Conservation (phyloP, 2,329 filamentous ascomycete genomes). For the Sporothrix pallida region DNA sequence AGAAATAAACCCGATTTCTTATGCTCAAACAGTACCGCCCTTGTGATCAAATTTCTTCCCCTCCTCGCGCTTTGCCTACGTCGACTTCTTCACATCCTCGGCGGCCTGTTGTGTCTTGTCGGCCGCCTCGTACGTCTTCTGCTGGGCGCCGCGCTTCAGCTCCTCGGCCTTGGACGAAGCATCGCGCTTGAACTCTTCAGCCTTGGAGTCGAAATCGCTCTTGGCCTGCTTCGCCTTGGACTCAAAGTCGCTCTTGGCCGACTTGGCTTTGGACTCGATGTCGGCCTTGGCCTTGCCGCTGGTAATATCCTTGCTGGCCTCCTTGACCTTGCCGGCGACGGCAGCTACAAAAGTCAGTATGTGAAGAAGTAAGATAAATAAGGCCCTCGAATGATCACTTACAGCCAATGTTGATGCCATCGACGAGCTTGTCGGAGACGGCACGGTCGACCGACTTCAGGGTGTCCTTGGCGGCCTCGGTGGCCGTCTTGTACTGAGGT, state of each 20-base stretch:
- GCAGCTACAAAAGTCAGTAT: conserved; percentile 42
- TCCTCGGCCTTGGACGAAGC: conserved; percentile 47
- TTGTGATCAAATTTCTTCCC: background rate
- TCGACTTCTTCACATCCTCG: conserved; percentile 48
- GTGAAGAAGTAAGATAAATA: background rate
- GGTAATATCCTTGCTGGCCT: conserved; percentile 47
- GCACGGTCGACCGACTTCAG: conserved; percentile 64
- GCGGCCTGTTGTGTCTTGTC: conserved; percentile 51
- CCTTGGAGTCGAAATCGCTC: conserved; percentile 15
- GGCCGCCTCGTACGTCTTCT: conserved; percentile 53
- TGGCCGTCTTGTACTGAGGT: conserved; percentile 49
- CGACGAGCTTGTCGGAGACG: conserved; percentile 66
- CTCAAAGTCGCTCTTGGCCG: conserved; percentile 41
- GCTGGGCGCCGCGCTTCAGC: conserved; percentile 43
- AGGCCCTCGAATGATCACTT: conserved; percentile 34
- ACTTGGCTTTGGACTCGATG: conserved; percentile 54
- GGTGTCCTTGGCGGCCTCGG: conserved; percentile 59
- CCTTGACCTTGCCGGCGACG: conserved; percentile 55
- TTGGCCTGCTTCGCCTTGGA: conserved; percentile 48
- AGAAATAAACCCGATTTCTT: background rate
- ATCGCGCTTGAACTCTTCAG: conserved; percentile 32
- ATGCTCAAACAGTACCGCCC: background rate
- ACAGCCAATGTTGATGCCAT: conserved; percentile 65
- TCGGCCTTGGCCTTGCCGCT: conserved; percentile 36
- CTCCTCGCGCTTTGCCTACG: background rate